Conservation (phyloP, 495 filamentous ascomycete genomes). For the Bryoglossum gracile region DNA sequence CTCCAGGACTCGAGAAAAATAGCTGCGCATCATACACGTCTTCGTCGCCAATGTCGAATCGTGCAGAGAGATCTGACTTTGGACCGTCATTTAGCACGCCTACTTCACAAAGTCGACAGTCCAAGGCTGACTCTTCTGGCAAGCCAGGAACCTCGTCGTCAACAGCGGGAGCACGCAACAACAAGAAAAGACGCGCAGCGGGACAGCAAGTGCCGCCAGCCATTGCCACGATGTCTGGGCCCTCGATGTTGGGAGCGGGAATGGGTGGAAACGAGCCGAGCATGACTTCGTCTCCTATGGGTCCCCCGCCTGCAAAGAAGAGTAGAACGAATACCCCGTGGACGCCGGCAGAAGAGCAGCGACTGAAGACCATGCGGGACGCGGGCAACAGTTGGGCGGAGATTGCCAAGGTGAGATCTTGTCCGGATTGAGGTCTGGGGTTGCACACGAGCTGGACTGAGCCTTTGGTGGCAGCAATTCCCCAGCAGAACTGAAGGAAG, state of each 20-base stretch:
- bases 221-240: conserved; percentile 18
- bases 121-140: conserved; percentile 11
- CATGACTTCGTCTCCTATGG: conserved; percentile 19
- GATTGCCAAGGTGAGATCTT: conserved; percentile 74
- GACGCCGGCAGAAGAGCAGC: conserved; percentile 89
- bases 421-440: neutral
- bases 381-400: conserved; percentile 91
- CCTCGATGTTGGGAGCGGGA: conserved; percentile 1
- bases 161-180: conserved; percentile 15
- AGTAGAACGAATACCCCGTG: conserved; percentile 95
- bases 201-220: conserved; percentile 2
- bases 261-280: conserved; percentile 12
- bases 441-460: conserved; percentile 13
- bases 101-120: conserved; percentile 13
- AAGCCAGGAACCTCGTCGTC: conserved; percentile 17
- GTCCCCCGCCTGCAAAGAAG: conserved; percentile 67
- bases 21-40: neutral
- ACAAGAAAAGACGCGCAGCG: conserved; percentile 22
- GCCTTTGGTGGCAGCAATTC: conserved; percentile 57
- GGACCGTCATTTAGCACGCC: conserved; percentile 7
- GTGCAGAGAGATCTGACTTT: conserved; percentile 18
- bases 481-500: conserved; percentile 90
- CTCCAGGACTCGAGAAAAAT: conserved; percentile 4
- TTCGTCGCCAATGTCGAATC: conserved; percentile 22
- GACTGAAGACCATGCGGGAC: conserved; percentile 89